Conservation (phyloP, 305 asterid species). For the Andrographis paniculata region DNA sequence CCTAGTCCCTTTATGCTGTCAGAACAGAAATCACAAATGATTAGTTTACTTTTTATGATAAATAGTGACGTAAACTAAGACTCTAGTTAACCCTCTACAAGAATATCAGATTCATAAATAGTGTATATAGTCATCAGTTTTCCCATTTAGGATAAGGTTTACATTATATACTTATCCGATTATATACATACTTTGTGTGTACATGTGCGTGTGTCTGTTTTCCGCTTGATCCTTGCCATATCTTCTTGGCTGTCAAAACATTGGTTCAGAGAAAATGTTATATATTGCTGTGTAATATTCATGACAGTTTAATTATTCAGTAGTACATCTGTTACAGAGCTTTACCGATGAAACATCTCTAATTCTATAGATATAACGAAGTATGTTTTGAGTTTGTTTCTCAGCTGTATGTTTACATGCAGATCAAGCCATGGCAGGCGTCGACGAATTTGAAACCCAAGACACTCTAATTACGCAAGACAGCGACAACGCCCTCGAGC, state of each 20-base stretch:
- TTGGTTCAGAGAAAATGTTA: too few species aligned
- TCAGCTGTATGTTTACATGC: conserved; percentile 16
- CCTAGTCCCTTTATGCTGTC: not conserved
- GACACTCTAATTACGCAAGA: conserved; percentile 42
- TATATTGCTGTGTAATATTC: too few species aligned
- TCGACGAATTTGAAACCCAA: conserved; percentile 44
- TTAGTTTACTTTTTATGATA: not conserved
- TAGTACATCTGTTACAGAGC: too few species aligned
- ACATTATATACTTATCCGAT: not conserved
- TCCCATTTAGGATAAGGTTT: not conserved
- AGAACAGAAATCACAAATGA: not conserved
- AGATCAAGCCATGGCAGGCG: conserved; percentile 33
- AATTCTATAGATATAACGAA: too few species aligned
- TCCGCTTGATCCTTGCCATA: not conserved
- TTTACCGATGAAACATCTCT: too few species aligned
- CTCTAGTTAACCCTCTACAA: not conserved
- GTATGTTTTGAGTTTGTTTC: conserved; percentile 5
- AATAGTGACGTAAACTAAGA: not conserved
- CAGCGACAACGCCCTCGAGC: conserved; percentile 39
- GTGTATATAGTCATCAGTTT: not conserved
- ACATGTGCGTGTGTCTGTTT: too few species aligned
- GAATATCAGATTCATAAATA: not conserved
- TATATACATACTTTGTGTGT: too few species aligned
- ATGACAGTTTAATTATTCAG: too few species aligned
- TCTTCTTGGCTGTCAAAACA: not conserved